Conservation (phyloP, 73 alveolate genomes). For the Paramecium sexaurelia region DNA sequence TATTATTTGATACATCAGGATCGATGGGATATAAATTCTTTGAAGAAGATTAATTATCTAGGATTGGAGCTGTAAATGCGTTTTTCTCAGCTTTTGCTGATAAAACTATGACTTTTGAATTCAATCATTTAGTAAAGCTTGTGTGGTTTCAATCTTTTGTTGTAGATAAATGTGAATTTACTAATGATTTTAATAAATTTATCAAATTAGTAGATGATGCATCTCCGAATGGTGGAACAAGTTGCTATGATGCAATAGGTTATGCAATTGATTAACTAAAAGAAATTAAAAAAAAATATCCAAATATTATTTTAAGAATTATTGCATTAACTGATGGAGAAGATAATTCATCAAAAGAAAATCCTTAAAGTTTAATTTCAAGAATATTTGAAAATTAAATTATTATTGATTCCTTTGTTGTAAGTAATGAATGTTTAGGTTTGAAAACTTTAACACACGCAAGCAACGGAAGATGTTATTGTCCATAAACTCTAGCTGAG, state of each 20-base stretch:
- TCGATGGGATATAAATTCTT: constrained; percentile 46
- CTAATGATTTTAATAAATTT: constrained; percentile 55
- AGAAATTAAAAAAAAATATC: constrained; percentile 61
- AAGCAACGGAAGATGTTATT: constrained; percentile 65
- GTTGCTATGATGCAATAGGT: constrained; percentile 66
- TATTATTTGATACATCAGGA: constrained; percentile 66
- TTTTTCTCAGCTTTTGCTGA: constrained; percentile 71
- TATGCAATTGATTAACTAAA: constrained; percentile 52
- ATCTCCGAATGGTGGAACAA: constrained; percentile 54
- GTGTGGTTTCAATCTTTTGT: constrained; percentile 52
- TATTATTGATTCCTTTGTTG: constrained; percentile 65
- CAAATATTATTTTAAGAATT: constrained; percentile 63
- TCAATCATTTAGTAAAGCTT: constrained; percentile 53
- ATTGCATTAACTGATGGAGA: constrained; percentile 74
- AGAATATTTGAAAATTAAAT: constrained; percentile 44
- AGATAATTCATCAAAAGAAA: constrained; percentile 57
- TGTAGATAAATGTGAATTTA: constrained; percentile 59
- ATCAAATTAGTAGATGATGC: constrained; percentile 51
- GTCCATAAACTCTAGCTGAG: constrained; percentile 52
- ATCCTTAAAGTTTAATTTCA: constrained; percentile 18
- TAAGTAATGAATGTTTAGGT: constrained; percentile 52
- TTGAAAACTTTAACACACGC: constrained; percentile 69
- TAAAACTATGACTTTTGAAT: constrained; percentile 64
- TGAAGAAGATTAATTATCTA: constrained; percentile 46
- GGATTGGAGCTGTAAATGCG: constrained; percentile 70